Conservation (phyloP, 148 eudicot genomes). For the Salicornia ramosissima region DNA sequence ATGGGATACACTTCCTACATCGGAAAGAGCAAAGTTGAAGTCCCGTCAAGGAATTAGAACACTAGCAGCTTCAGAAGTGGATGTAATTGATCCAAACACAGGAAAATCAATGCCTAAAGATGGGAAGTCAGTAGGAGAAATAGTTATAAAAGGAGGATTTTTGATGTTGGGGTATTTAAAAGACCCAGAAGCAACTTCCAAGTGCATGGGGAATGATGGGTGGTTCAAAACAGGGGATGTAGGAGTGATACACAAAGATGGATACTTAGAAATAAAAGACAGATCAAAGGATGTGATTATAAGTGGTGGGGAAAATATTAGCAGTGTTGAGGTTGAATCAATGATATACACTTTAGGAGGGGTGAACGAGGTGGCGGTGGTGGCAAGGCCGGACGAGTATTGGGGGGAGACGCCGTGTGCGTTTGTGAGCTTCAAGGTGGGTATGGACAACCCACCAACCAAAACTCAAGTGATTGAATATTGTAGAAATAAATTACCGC, state of each 20-base stretch:
- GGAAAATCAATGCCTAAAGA: constrained; percentile 34
- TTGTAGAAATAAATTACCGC: constrained; percentile 44
- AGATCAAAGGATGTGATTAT: constrained; percentile 42
- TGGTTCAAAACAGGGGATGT: constrained; percentile 51
- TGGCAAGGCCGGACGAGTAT: constrained; percentile 43
- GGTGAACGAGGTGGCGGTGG: constrained; percentile 47
- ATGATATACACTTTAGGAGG: constrained; percentile 30
- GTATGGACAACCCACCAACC: neutral
- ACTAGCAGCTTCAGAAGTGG: constrained; percentile 18
- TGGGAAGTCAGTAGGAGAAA: constrained; percentile 38
- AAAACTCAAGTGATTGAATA: constrained; percentile 39
- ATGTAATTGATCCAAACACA: constrained; percentile 30
- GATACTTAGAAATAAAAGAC: constrained; percentile 50
- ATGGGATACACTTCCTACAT: constrained; percentile 37
- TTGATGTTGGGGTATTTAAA: constrained; percentile 49
- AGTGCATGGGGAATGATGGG: constrained; percentile 33
- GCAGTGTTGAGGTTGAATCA: constrained; percentile 46
- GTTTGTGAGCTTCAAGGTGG: constrained; percentile 39
- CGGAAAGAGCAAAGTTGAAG: constrained; percentile 34
- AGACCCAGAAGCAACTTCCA: constrained; percentile 30
- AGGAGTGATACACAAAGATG: constrained; percentile 46
- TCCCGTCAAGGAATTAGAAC: constrained; percentile 48
- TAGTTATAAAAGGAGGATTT: constrained; percentile 34
- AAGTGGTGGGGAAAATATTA: constrained; percentile 48
- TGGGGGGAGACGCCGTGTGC: constrained; percentile 71